These are phyloP conservation scores for Brettanomyces nanus DNA, from an alignment of 805 yeast species.

Conservation along the genomic window DNA sequence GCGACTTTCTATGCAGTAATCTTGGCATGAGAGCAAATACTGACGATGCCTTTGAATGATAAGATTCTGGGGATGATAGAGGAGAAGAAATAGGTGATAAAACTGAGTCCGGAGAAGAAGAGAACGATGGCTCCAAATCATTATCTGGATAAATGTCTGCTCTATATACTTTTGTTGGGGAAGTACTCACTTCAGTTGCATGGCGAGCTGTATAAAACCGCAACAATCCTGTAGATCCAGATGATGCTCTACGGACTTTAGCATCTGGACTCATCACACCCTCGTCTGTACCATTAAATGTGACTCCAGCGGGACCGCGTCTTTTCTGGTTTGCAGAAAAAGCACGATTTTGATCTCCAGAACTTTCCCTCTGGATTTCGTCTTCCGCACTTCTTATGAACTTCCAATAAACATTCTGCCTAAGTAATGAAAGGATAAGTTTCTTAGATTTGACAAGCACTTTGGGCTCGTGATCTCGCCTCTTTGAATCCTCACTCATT, in stretches of 20 bases:
- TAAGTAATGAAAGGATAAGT: constrained; percentile 11
- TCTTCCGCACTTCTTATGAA: constrained; percentile 11
- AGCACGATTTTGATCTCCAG: neutral
- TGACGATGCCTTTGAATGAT: neutral
- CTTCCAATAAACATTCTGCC: constrained; percentile 15
- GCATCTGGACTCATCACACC: constrained; percentile 2
- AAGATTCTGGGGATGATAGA: too few species aligned
- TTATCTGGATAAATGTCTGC: too few species aligned
- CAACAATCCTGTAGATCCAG: constrained; percentile 1
- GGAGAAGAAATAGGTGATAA: too few species aligned
- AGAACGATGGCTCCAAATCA: too few species aligned
- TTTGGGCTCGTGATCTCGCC: constrained; percentile 12
- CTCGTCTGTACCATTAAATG: constrained; percentile 2
- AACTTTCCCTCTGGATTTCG: constrained; percentile 2
- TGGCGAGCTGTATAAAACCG: constrained; percentile 2
- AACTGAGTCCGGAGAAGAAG: too few species aligned
- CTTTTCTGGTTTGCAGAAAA: neutral
- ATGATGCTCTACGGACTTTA: neutral
- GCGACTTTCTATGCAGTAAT: neutral
- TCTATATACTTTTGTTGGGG: too few species aligned
- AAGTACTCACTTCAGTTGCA: too few species aligned
- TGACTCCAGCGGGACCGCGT: constrained; percentile 3
- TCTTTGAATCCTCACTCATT: constrained; percentile 16
- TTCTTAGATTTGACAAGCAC: constrained; percentile 12
- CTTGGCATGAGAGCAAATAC: constrained; percentile 1